Evolutionary conservation across 768 basidiomycete genomes (phyloP), one percentile per base, ranked within the genome.

Genomic region (Auriscalpium microsporum): DNA sequence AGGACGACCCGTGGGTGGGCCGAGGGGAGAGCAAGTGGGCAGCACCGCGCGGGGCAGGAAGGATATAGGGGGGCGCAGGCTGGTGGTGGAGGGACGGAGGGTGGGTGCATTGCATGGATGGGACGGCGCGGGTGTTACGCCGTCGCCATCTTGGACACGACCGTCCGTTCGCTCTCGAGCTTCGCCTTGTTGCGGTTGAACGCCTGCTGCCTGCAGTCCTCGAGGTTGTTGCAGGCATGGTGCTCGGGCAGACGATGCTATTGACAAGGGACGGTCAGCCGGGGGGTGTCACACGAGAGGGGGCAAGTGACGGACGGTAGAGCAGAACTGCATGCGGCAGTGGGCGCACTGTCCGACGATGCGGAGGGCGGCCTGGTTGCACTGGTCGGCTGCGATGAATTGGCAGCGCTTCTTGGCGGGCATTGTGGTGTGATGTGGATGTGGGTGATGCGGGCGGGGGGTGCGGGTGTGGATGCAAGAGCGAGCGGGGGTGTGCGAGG

Each of bases 171-270:
- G 63, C 84, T 83, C 78, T 92, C 90, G 56, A 94, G 74, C 73
- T 89, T 89, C 52, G 73, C 78, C 81, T 93, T 92, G 77, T 94
- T 93, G 65, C 81, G 78, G 61, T 90, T 83, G 67, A 92, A 94
- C 17, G 91, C 91, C 70, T 90, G 86, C 69, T 90, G 86, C 59
- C 86, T 76, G 73, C 91, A 94, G 69, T 84, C 84, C 67, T 88
- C 84, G 58, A 94, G 73, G 58, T 91, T 86, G 61, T 81, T 79
- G 73, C 91, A 94, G 54, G 79, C 78, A 69, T 94, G 91, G 63
- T 90, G 88, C 68, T 94, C 92, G 8, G 92, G 90, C 60, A 94
- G 77, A 57, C 91, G 87, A 67, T 94, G 92, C 87, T 93, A 55
- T 54, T 34, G 62, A 56, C 55, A 56, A 55, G 45, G 23, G 54